Evolutionary conservation across 169 alveolate genomes (phyloP).

Genomic region (Fabrea salina): DNA sequence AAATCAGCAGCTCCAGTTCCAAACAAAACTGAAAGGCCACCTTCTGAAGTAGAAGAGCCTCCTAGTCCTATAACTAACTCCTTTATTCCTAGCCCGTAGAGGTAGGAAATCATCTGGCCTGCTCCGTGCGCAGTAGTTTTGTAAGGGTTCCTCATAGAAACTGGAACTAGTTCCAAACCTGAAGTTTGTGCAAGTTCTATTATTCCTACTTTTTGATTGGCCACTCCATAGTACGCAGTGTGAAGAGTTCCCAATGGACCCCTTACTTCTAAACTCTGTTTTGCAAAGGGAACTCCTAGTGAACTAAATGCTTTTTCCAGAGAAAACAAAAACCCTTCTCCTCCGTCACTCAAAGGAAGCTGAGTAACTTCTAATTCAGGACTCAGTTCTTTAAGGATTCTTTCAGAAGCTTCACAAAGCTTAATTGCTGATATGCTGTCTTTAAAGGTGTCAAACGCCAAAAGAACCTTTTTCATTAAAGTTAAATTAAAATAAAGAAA

Average conservation of each 20-base stretch:
- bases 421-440: background rate
- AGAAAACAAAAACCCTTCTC: conserved; percentile 35
- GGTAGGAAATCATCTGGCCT: conserved; percentile 5
- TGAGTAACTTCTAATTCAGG: background rate
- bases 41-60: conserved; percentile 24
- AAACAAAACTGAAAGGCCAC: conserved; percentile 2
- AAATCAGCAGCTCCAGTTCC: background rate
- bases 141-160: background rate
- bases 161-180: conserved; percentile 14
- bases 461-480: conserved; percentile 2
- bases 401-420: background rate
- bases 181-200: conserved; percentile 32
- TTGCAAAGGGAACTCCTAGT: too few species aligned
- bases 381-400: background rate
- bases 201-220: background rate
- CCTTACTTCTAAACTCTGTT: background rate
- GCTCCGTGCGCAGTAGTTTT: conserved; percentile 28
- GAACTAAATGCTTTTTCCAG: background rate
- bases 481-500: too few species aligned
- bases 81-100: background rate
- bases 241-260: conserved; percentile 12
- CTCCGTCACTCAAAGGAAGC: conserved; percentile 34
- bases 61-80: conserved; percentile 28
- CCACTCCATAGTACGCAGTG: background rate
- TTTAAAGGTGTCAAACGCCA: conserved; percentile 14